Conservation (phyloP, 2,329 filamentous ascomycete species). For the Colletotrichum aenigma region DNA sequence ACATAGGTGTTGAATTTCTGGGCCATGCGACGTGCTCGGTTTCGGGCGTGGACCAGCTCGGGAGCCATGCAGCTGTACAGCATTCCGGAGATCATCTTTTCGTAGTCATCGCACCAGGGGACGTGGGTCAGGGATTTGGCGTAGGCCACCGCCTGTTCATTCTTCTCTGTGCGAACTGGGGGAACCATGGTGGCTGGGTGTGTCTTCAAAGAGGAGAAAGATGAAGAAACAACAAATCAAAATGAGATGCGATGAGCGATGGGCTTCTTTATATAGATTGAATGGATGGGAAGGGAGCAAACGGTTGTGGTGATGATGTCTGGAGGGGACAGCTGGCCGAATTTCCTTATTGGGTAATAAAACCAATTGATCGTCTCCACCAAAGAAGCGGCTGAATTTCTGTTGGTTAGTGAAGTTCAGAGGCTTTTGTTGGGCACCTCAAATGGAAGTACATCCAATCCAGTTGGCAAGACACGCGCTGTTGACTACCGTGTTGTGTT, state of each 20-base stretch:
- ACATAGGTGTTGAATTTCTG: constrained; percentile 30
- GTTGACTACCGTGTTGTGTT: neutral
- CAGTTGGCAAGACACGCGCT: neutral
- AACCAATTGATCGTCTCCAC: neutral
- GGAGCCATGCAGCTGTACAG: constrained; percentile 56
- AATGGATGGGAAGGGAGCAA: neutral
- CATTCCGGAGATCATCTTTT: constrained; percentile 69
- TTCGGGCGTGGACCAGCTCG: constrained; percentile 53
- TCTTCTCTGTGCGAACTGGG: constrained; percentile 25
- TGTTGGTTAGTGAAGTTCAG: neutral
- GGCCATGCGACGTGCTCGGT: constrained; percentile 22
- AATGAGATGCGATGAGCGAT: neutral
- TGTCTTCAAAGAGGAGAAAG: fast-evolving
- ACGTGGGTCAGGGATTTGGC: constrained; percentile 54
- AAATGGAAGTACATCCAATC: neutral
- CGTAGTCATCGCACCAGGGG: constrained; percentile 65
- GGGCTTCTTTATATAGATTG: neutral
- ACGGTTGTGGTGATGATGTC: neutral
- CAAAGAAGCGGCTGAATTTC: neutral
- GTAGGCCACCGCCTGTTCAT: constrained; percentile 43
- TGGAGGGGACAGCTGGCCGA: neutral
- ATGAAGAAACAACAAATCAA: neutral
- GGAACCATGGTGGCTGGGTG: neutral
- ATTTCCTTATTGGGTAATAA: neutral
- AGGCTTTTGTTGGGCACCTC: neutral